A percentile compares a stretch with the other conserved stretches of the same genome.
These are phyloP conservation scores for Phaffia tasmanica DNA, from an alignment of 768 basidiomycete genomes.

Conservation along the genomic window DNA sequence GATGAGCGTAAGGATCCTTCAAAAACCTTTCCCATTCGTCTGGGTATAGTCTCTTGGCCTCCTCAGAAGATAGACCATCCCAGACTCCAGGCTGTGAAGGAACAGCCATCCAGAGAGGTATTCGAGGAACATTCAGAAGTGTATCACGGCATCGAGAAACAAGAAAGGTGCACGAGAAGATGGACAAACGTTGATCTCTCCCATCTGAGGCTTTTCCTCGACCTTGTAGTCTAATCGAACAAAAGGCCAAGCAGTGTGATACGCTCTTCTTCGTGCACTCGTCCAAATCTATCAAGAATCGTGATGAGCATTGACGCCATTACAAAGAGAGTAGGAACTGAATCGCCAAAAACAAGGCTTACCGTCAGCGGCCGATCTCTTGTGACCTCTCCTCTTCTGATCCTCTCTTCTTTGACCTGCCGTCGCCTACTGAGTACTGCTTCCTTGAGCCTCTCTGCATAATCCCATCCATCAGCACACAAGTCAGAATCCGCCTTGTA, in stretches of 20 bases:
- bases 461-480: slow-evolving; percentile 90
- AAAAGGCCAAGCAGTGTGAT: slow-evolving; percentile 96
- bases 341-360: slow-evolving; percentile 4
- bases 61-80: slow-evolving; percentile 86
- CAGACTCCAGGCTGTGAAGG: slow-evolving; percentile 48
- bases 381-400: slow-evolving; percentile 43
- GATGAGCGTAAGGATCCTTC: slow-evolving; percentile 64
- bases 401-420: slow-evolving; percentile 58
- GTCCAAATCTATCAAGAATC: slow-evolving; percentile 71
- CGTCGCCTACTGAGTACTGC: slow-evolving; percentile 76
- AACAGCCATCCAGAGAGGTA: background rate
- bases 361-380: slow-evolving; percentile 38
- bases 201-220: slow-evolving; percentile 90
- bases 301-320: background rate
- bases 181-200: slow-evolving; percentile 83
- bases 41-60: slow-evolving; percentile 79
- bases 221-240: slow-evolving; percentile 50
- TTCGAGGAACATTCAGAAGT: background rate
- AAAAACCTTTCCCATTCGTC: slow-evolving; percentile 88
- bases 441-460: slow-evolving; percentile 76
- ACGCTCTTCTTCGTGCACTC: slow-evolving; percentile 78
- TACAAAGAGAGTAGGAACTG: background rate
- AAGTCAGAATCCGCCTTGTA: slow-evolving; percentile 98
- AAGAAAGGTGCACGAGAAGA: background rate
- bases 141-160: background rate